Percentiles rank a stretch among this genome's conserved stretches.
These are phyloP conservation scores for Neospermospora avenae DNA, from an alignment of 2,329 filamentous ascomycete species.

Conservation along the genomic window DNA sequence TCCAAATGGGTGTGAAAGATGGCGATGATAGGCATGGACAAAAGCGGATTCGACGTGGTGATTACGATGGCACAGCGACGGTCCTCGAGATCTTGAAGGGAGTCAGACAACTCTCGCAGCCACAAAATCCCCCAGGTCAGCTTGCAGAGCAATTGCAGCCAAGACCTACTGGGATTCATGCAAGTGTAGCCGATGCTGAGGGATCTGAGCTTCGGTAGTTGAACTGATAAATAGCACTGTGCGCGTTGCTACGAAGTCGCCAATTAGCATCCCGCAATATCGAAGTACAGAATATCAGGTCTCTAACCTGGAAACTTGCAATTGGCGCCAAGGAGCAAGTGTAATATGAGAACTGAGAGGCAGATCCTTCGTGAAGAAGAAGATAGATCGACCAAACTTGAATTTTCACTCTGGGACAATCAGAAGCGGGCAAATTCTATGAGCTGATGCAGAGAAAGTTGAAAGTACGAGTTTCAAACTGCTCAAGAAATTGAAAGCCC, in stretches of 20 bases:
- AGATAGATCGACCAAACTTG: no score
- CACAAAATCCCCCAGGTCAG: background rate
- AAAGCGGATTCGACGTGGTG: constrained; percentile 1
- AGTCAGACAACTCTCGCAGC: constrained; percentile 4
- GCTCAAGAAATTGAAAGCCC: no score
- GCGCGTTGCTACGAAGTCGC: background rate
- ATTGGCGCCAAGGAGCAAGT: no score
- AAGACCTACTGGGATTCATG: background rate
- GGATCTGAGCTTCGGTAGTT: background rate
- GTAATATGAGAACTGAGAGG: no score
- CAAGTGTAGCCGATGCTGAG: background rate
- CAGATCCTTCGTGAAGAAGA: no score
- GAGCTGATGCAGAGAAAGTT: no score
- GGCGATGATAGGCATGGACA: background rate
- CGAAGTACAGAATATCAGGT: no score
- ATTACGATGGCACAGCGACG: constrained; percentile 9
- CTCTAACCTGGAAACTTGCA: no score
- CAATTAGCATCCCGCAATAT: background rate
- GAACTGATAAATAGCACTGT: background rate
- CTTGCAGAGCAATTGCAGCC: background rate
- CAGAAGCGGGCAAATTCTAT: no score
- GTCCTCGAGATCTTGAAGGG: constrained; percentile 7
- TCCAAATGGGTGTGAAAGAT: constrained; percentile 4
- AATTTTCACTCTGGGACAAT: no score
- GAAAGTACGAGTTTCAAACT: no score